Evolutionary conservation across 2,329 filamentous ascomycete genomes (phyloP), one percentile per base, ranked within the genome.

Genomic region (Penicillium crustosum): DNA sequence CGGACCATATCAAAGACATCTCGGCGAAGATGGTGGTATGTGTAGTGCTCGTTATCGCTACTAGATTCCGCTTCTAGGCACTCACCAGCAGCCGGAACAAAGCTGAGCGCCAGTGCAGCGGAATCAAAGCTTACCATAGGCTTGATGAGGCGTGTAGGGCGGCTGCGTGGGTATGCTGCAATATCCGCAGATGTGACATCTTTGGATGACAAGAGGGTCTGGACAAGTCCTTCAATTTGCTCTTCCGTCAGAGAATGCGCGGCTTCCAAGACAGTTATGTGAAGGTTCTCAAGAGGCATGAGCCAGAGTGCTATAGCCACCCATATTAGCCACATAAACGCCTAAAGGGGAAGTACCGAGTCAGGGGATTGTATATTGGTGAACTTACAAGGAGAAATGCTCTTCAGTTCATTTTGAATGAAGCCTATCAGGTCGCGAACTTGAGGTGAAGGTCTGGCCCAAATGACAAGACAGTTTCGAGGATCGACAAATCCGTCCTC

Each of bases 1-100:
- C 79, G 78, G 4, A 84, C 83, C 43, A 86, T 77, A 39, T 83
- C 79, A 71, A 88, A 93, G 3, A 94, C 70, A 69, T 96, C 91
- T 2, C 88, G 83, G 2, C 93, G 86, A 3, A 97, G 84, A 72
- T 97, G 93, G 70, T 96, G 93, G 71, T 96, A 96, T 0, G 89
- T 92, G 75, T 91, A 96, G 1, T 67, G 69, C 63, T 93, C 89
- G 19, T 84, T 82, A 44, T 81, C 68, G 1, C 51, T 45, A 7
- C 63, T 75, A 13, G 77, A 70, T 25, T 76, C 73, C 36, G 68
- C 66, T 10, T 67, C 60, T 17, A 73, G 62, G 0, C 71, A 66
- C 76, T 92, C 89, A 7, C 86, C 86, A 3, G 85, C 82, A 0
- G 90, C 91, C 0, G 93, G 92, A 2, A 96, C 79, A 75, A 94